Conservation (phyloP, 257 asterid species). For the Solanum chmielewskii region DNA sequence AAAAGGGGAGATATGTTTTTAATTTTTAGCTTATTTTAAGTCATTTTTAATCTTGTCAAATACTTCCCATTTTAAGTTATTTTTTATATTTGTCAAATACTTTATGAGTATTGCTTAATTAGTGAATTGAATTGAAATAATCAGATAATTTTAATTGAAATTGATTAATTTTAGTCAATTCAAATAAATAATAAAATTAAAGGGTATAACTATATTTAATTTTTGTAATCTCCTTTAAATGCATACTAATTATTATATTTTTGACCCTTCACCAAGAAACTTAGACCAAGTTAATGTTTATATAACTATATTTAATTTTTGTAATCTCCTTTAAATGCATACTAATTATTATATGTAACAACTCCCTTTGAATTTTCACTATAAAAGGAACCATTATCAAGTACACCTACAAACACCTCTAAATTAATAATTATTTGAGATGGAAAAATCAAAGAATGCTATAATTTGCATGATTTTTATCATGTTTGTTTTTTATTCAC, state of each 20-base stretch:
- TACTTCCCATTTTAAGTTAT: no score
- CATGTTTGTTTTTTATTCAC: background rate
- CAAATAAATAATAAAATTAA: no score
- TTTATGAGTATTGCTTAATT: background rate
- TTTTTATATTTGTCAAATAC: no score
- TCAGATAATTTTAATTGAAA: no score
- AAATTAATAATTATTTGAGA: background rate
- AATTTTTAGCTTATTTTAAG: no score
- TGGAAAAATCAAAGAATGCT: background rate
- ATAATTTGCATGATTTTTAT: background rate
- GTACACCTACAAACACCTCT: background rate
- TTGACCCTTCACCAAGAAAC: background rate
- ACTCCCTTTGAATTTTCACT: background rate
- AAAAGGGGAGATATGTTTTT: no score
- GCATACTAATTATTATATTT: no score
- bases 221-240: no score
- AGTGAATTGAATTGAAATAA: no score
- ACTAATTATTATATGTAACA: background rate
- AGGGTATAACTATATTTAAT: background rate
- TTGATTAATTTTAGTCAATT: background rate
- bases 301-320: background rate
- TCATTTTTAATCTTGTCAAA: accelerated
- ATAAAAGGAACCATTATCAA: background rate
- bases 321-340: background rate
- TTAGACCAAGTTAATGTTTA: background rate